Conservation (phyloP, 1,139 yeast species). For the Pneumocystis murina region DNA sequence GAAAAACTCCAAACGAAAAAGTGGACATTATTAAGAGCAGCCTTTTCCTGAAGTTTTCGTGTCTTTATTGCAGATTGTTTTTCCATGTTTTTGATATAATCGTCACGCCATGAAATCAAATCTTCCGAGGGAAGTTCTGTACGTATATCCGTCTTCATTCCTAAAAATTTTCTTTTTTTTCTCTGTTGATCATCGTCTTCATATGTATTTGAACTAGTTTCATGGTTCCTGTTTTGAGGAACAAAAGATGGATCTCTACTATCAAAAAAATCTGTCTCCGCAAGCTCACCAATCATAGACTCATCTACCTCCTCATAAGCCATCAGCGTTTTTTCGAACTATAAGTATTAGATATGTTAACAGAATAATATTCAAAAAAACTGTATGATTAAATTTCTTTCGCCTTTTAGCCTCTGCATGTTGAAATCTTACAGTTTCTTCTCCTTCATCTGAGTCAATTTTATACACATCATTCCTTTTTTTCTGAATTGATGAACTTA, state of each 20-base stretch:
- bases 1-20: not conserved
- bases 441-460: not conserved
- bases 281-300: not conserved
- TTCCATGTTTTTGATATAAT: not conserved
- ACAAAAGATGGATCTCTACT: not conserved
- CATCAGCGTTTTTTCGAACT: not conserved
- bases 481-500: not conserved
- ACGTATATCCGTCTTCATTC: not conserved
- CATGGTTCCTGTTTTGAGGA: not conserved
- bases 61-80: not conserved
- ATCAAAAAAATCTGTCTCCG: not conserved
- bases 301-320: slow-evolving; percentile 1
- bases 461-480: not conserved
- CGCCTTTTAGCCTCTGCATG: slow-evolving; percentile 1
- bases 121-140: not conserved
- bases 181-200: not conserved
- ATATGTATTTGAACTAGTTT: not conserved
- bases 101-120: not conserved
- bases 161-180: not conserved
- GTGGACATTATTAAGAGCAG: not conserved
- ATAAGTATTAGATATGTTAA: not conserved
- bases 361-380: not conserved
- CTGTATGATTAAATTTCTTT: not conserved
- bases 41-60: not conserved
- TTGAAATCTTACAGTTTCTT: not conserved